Evolutionary conservation across 2,329 filamentous ascomycete species (phyloP).

Genomic region (Trichoderma endophyticum): DNA sequence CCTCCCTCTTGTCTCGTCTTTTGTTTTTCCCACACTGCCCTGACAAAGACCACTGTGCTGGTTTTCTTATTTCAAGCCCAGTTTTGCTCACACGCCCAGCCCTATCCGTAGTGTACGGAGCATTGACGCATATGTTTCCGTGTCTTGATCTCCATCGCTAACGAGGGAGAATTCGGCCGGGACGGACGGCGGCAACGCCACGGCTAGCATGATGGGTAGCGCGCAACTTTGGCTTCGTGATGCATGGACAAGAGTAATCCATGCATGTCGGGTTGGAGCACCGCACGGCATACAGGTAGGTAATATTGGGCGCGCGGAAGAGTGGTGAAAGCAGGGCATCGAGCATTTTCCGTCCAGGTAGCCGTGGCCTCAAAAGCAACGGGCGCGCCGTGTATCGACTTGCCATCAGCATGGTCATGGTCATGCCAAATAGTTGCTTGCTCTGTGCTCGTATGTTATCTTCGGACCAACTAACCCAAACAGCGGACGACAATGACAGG

Average conservation of each 20-base stretch:
- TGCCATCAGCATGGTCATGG: not conserved
- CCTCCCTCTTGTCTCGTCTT: conserved; percentile 13
- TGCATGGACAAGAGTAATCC: not conserved
- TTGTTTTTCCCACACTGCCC: not conserved
- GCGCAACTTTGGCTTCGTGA: conserved; percentile 5
- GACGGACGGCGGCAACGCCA: conserved; percentile 13
- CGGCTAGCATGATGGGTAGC: not conserved
- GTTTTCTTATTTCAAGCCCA: not conserved
- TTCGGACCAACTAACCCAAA: not conserved
- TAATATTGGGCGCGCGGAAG: not conserved
- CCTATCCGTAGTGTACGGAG: conserved; percentile 10
- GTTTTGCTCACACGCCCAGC: not conserved
- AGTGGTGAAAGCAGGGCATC: not conserved
- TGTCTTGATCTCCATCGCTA: conserved; percentile 9
- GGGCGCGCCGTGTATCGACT: not conserved
- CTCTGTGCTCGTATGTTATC: conserved; percentile 8
- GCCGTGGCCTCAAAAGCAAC: not conserved
- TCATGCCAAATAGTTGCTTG: not conserved
- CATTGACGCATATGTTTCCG: conserved; percentile 1
- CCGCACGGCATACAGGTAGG: not conserved
- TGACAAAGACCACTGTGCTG: not conserved
- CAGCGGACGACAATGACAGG: not conserved
- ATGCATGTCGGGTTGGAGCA: not conserved
- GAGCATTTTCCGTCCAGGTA: not conserved
- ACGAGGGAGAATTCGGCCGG: not conserved